These are phyloP conservation scores for Geotrichum fermentans DNA, from an alignment of 1,139 yeast species.

Conservation along the genomic window DNA sequence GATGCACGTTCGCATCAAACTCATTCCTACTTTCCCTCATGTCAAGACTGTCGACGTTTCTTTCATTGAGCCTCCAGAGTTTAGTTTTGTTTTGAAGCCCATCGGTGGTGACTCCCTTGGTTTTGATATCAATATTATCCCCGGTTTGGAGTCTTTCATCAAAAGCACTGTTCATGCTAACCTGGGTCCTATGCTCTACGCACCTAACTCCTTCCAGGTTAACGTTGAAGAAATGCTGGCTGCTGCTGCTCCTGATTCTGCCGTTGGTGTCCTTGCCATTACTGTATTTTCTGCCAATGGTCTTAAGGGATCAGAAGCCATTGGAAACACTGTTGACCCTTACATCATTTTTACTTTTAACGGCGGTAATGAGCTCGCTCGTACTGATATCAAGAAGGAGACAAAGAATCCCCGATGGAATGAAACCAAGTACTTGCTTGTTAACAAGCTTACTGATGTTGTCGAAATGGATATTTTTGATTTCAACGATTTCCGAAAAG, in stretches of 20 bases:
- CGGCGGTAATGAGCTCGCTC: slow-evolving; percentile 52
- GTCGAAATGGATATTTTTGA: slow-evolving; percentile 65
- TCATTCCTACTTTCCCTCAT: slow-evolving; percentile 90
- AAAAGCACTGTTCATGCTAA: slow-evolving; percentile 80
- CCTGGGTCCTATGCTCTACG: slow-evolving; percentile 79
- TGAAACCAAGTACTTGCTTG: slow-evolving; percentile 68
- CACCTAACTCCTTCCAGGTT: slow-evolving; percentile 87
- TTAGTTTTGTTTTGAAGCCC: slow-evolving; percentile 72
- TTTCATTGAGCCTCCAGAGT: slow-evolving; percentile 74
- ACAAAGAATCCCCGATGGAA: slow-evolving; percentile 77
- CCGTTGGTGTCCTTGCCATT: slow-evolving; percentile 79
- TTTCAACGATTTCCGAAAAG: slow-evolving; percentile 72
- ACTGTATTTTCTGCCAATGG: slow-evolving; percentile 62
- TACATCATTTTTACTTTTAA: slow-evolving; percentile 56
- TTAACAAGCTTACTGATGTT: slow-evolving; percentile 75
- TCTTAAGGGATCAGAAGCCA: slow-evolving; percentile 58
- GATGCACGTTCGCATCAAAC: slow-evolving; percentile 75
- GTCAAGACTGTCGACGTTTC: slow-evolving; percentile 84
- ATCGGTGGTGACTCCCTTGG: slow-evolving; percentile 77
- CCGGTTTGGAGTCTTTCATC: slow-evolving; percentile 78
- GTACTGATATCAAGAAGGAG: slow-evolving; percentile 61
- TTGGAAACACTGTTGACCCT: slow-evolving; percentile 85
- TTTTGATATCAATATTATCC: slow-evolving; percentile 80
- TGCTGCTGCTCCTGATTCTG: slow-evolving; percentile 73
- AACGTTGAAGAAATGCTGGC: slow-evolving; percentile 86